These are phyloP conservation scores for Uncinocarpus reesii DNA, from an alignment of 2,329 filamentous ascomycete species.

Conservation along the genomic window DNA sequence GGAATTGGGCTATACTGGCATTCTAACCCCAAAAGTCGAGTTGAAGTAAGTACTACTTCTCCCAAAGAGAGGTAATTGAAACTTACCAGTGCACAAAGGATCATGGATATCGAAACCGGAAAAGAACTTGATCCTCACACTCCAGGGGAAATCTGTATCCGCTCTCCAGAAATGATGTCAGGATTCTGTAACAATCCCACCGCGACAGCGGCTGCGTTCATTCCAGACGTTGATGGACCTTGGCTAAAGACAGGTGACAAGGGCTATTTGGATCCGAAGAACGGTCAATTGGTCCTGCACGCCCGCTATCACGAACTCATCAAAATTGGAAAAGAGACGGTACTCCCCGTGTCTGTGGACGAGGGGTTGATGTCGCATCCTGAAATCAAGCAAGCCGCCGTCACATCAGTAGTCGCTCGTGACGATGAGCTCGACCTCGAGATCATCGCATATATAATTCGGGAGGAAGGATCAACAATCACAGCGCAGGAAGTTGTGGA, in stretches of 20 bases:
- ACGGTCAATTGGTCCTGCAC: neutral
- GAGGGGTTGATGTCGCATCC: neutral
- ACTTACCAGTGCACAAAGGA: neutral
- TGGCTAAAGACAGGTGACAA: conserved; percentile 1
- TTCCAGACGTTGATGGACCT: neutral
- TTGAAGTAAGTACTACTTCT: neutral
- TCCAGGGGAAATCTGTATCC: neutral
- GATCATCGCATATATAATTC: neutral
- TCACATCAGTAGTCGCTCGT: neutral
- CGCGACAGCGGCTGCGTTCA: neutral
- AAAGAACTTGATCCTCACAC: neutral
- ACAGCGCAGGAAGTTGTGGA: conserved; percentile 3
- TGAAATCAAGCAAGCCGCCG: neutral
- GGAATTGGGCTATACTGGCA: neutral
- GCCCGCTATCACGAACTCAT: neutral
- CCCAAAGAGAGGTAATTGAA: neutral
- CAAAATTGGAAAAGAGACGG: neutral
- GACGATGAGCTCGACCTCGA: neutral
- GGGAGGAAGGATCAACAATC: neutral
- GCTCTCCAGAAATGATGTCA: neutral
- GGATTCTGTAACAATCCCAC: conserved; percentile 4
- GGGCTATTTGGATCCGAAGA: neutral
- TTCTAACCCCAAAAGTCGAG: neutral
- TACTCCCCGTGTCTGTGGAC: neutral
- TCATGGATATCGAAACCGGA: neutral